Evolutionary conservation across 2,329 filamentous ascomycete species (phyloP), one percentile per base, ranked within the genome.

Genomic region (Rasamsonia emersonii): DNA sequence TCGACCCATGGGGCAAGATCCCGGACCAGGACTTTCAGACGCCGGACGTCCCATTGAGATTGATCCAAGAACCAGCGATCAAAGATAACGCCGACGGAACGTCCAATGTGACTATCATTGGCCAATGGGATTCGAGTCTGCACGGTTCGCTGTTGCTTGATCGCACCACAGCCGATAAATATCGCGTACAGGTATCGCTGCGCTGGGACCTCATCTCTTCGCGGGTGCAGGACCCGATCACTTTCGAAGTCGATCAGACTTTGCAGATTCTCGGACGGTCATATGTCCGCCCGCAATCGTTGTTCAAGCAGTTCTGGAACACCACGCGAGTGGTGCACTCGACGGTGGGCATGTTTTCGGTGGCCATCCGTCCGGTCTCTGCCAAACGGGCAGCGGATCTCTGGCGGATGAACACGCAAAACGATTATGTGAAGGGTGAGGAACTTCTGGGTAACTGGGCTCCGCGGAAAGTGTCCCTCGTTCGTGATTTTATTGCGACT

Each of bases 401-500:
- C 9, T 98, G 91, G 91, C 77, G 91, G 33, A 86, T 96, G 77
- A 93, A 86, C 56, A 96, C 88, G 10, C 80, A 85, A 38, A 82
- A 93, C 49, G 86, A 93, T 55, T 96, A 95, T 52, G 84, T 98
- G 47, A 95, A 94, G 57, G 91, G 91, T 34, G 88, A 98, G 59
- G 91, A 98, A 57, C 72, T 79, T 29, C 67, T 98, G 23, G 77
- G 70, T 2, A 77, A 78, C 35, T 98, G 91, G 91, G 77, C 79
- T 5, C 89, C 91, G 2, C 75, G 91, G 24, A 86, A 91, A 20
- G 83, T 96, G 3, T 93, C 86, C 0, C 65, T 98, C 1, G 80
- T 98, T n/a, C 77, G 79, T 36, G 91, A 98, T 58, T 94, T 81
- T 49, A 80, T 95, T 33, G 61, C 70, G 8, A 73, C 82, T 4